Conservation (phyloP, 192 early-diverging fungal species). For the Backusella morwellensis region DNA sequence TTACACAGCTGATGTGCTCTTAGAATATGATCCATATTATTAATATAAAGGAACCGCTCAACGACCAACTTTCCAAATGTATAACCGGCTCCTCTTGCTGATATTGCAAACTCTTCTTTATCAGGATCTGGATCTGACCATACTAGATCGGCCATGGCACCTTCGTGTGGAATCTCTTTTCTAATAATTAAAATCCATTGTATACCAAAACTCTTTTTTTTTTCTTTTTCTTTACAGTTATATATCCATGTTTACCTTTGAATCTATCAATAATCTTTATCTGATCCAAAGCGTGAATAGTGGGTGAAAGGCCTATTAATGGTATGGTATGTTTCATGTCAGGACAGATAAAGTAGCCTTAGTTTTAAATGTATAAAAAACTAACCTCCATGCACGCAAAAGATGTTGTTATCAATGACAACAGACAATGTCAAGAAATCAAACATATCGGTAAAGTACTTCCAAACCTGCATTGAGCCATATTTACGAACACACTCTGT, state of each 20-base stretch:
- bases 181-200: conserved; percentile 5
- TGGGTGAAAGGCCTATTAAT: conserved; percentile 67
- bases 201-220: neutral
- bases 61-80: conserved; percentile 82
- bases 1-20: conserved; percentile 88
- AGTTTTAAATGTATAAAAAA: neutral
- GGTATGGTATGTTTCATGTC: neutral
- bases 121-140: conserved; percentile 86
- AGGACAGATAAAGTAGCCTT: too few relatives aligned
- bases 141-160: conserved; percentile 92
- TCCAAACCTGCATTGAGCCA: conserved; percentile 81
- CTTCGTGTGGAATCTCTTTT: conserved; percentile 90
- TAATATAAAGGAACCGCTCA: conserved; percentile 73
- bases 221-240: neutral
- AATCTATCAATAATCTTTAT: conserved; percentile 85
- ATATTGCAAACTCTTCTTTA: conserved; percentile 76
- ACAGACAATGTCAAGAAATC: conserved; percentile 89
- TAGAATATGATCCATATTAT: conserved; percentile 77
- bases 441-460: conserved; percentile 91
- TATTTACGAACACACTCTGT: conserved; percentile 90
- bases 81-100: conserved; percentile 88
- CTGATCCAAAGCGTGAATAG: conserved; percentile 84
- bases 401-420: conserved; percentile 85
- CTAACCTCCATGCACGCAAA: conserved; percentile 93
- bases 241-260: conserved; percentile 48